Conservation (phyloP, 768 basidiomycete species). For the Suillus subalutaceus region DNA sequence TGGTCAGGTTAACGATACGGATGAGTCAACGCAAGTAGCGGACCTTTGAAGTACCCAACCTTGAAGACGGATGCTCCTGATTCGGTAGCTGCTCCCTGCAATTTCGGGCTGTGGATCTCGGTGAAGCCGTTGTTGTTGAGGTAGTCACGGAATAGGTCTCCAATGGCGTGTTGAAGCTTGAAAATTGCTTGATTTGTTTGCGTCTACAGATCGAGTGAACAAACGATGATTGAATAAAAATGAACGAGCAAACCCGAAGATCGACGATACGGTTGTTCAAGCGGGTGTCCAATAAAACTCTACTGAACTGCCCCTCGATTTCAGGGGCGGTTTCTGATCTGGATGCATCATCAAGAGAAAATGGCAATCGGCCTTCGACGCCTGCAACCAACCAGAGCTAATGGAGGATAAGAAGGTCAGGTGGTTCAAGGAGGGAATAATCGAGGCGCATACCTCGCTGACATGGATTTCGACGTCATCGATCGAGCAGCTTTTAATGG, state of each 20-base stretch:
- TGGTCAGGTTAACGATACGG: slow-evolving; percentile 7
- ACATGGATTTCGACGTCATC: slow-evolving; percentile 88
- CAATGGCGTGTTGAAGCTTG: slow-evolving; percentile 86
- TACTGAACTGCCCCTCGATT: slow-evolving; percentile 65
- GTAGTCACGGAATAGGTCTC: slow-evolving; percentile 84
- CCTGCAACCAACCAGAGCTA: slow-evolving; percentile 85
- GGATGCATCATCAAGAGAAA: slow-evolving; percentile 90
- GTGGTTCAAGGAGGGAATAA: background rate
- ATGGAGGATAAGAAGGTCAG: background rate
- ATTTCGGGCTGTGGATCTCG: slow-evolving; percentile 97
- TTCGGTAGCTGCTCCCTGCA: slow-evolving; percentile 96
- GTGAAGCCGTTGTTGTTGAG: slow-evolving; percentile 76
- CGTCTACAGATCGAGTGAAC: slow-evolving; percentile 54
- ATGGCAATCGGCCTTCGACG: slow-evolving; percentile 80
- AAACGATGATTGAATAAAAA: background rate
- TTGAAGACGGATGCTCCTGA: slow-evolving; percentile 97
- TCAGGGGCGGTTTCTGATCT: slow-evolving; percentile 78
- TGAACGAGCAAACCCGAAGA: slow-evolving; percentile 66
- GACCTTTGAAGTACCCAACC: slow-evolving; percentile 95
- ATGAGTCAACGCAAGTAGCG: slow-evolving; percentile 6
- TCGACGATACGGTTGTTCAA: slow-evolving; percentile 94
- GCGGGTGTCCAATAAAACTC: slow-evolving; percentile 90
- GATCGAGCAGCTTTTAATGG: slow-evolving; percentile 91
- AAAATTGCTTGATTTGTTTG: slow-evolving; percentile 96
- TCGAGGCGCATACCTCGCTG: slow-evolving; percentile 57